Evolutionary conservation across 805 yeast species (phyloP).

Genomic region (Phaffomyces opuntiae): DNA sequence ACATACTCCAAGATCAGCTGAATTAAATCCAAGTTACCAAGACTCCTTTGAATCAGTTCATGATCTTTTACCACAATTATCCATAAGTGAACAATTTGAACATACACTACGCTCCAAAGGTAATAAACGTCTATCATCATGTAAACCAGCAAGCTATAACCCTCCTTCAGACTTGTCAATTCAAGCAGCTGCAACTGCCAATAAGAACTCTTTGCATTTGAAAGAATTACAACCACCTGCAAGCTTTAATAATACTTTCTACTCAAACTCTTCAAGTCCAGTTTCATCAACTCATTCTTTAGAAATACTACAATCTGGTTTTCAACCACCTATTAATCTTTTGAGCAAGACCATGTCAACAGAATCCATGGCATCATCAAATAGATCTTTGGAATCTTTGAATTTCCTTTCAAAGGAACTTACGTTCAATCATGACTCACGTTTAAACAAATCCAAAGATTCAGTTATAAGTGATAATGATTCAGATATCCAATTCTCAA

Average conservation of each 20-base stretch:
- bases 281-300: constrained; percentile 14
- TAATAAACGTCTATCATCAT: neutral
- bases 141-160: neutral
- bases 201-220: neutral
- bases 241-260: constrained; percentile 7
- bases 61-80: neutral
- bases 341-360: neutral
- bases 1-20: neutral
- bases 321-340: neutral
- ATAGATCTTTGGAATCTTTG: no score
- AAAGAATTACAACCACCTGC: constrained; percentile 4
- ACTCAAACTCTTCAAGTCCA: constrained; percentile 10
- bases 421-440: no score
- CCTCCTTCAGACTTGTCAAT: neutral
- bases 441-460: no score
- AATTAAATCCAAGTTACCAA: neutral
- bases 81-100: neutral
- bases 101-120: neutral
- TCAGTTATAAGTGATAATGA: no score
- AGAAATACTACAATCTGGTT: constrained; percentile 11
- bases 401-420: no score
- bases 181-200: constrained; percentile 8
- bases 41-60: neutral
- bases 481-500: no score
- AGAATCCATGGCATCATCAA: neutral